A percentile compares a stretch with the other conserved stretches of the same genome.
phyloP scores from a whole-genome alignment of 345 rosid species.

The Anastatica hierochuntica region DNA sequence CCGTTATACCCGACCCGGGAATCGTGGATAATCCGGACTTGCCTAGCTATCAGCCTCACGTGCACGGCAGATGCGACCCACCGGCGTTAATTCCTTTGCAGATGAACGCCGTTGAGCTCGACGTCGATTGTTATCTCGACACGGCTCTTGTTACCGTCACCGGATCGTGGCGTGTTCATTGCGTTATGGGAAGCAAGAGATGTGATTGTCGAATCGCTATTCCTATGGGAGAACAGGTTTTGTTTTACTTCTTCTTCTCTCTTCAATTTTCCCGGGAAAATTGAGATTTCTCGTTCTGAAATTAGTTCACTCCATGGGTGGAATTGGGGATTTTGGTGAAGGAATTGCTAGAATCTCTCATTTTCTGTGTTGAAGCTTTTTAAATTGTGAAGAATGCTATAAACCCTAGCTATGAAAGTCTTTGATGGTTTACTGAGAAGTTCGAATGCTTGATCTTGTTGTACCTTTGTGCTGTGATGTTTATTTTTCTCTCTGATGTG shows the following conservation, averaged over 20 bases:
- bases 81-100: conserved; percentile 84
- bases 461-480: neutral
- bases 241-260: neutral
- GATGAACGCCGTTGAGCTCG: conserved; percentile 60
- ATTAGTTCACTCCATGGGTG: too few relatives aligned
- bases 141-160: conserved; percentile 44
- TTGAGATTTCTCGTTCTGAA: too few relatives aligned
- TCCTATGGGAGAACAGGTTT: conserved; percentile 89
- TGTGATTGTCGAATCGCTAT: conserved; percentile 81
- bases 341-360: neutral
- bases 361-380: neutral
- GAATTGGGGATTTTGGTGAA: neutral
- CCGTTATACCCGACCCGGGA: conserved; percentile 65
- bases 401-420: neutral
- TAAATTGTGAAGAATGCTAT: too few relatives aligned
- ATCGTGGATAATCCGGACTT: conserved; percentile 88
- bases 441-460: neutral
- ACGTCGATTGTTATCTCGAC: conserved; percentile 57
- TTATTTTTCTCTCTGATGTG: neutral
- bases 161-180: conserved; percentile 83
- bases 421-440: neutral
- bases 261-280: neutral
- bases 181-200: conserved; percentile 76
- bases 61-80: conserved; percentile 80
- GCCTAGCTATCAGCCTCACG: conserved; percentile 96